A percentile compares a stretch with the other conserved stretches of the same genome.
These are phyloP conservation scores for Blastocystis sp. DNA, from an alignment of 352 stramenopile species.

Conservation along the genomic window DNA sequence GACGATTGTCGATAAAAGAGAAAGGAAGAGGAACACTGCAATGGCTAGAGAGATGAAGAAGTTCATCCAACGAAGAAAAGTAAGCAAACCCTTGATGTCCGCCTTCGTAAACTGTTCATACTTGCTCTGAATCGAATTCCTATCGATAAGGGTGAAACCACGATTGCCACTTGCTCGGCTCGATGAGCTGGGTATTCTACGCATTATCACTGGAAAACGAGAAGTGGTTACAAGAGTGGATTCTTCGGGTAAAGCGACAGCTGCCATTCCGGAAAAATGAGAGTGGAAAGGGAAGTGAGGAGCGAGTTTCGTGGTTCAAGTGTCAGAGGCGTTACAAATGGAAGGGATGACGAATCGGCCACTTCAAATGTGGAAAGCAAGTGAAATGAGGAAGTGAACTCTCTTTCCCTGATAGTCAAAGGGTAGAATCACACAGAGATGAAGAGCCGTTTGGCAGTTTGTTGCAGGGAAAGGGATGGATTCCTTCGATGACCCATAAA, in stretches of 20 bases:
- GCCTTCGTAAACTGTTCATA: slow-evolving; percentile 12
- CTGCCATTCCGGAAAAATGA: slow-evolving; percentile 15
- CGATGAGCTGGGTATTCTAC: slow-evolving; percentile 55
- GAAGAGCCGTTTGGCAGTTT: no score
- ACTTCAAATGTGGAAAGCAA: no score
- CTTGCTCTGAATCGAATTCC: background rate
- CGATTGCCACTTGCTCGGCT: background rate
- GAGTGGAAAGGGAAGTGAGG: no score
- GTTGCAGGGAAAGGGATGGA: no score
- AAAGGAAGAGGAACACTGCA: background rate
- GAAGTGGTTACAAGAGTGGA: slow-evolving; percentile 41
- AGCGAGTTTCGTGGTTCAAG: no score
- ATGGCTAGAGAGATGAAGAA: slow-evolving; percentile 7
- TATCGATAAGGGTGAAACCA: background rate
- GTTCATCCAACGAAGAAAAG: slow-evolving; percentile 63
- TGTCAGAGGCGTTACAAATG: no score
- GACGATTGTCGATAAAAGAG: background rate
- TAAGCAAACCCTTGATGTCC: slow-evolving; percentile 18
- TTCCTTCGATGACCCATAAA: no score
- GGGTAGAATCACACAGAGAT: no score
- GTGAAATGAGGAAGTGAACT: no score
- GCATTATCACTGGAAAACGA: background rate
- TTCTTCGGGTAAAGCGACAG: background rate
- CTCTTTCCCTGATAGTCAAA: no score
- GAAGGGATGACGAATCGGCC: no score